Percentiles rank a stretch among this genome's conserved stretches.
Conservation (phyloP, 805 yeast genomes). For the Torulaspora gathmanii region DNA sequence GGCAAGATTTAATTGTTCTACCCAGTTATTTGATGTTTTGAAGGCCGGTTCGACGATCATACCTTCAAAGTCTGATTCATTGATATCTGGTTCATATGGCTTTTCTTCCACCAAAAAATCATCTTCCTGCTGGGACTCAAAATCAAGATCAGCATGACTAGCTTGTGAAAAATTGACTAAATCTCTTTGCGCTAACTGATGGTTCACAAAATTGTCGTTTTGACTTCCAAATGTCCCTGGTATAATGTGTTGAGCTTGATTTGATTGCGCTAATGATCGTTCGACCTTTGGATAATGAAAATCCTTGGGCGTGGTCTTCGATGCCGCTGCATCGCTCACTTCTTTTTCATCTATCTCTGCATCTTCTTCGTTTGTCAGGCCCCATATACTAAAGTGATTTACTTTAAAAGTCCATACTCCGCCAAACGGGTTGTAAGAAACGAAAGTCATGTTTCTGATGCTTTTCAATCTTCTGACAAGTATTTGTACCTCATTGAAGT, state of each 20-base stretch:
- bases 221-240: constrained; percentile 4
- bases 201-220: neutral
- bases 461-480: constrained; percentile 49
- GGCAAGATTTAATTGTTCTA: constrained; percentile 54
- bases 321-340: constrained; percentile 25
- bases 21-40: constrained; percentile 58
- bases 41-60: constrained; percentile 43
- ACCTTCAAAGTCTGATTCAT: constrained; percentile 43
- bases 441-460: constrained; percentile 67
- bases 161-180: constrained; percentile 8
- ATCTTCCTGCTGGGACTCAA: constrained; percentile 21
- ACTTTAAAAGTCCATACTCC: constrained; percentile 79
- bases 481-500: constrained; percentile 42
- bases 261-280: constrained; percentile 15
- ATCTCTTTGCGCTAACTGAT: constrained; percentile 8
- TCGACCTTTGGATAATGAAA: constrained; percentile 7
- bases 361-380: constrained; percentile 64
- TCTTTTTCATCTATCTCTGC: constrained; percentile 51
- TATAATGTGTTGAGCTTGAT: constrained; percentile 1
- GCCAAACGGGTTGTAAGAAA: constrained; percentile 71
- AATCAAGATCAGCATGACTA: constrained; percentile 7
- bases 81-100: constrained; percentile 64
- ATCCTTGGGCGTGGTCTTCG: constrained; percentile 1
- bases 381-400: constrained; percentile 94
- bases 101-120: constrained; percentile 49